Conservation (phyloP, 2,329 filamentous ascomycete species). For the Talaromyces amestolkiae region DNA sequence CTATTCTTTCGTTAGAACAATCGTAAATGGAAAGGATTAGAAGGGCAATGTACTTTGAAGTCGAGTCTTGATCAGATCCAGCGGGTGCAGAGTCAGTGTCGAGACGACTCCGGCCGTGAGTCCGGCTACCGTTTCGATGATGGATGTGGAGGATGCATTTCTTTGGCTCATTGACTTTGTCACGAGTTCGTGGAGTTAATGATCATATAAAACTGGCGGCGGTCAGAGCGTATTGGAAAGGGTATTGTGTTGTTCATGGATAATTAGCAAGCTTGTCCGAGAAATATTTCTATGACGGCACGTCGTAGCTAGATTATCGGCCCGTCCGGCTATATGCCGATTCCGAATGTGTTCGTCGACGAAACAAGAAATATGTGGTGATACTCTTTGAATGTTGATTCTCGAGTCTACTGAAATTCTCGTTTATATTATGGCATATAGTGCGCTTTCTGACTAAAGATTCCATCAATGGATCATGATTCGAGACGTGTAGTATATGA, state of each 20-base stretch:
- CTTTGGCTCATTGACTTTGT: conserved; percentile 40
- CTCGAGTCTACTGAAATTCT: neutral
- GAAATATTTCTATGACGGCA: neutral
- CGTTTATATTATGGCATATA: neutral
- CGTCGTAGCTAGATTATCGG: neutral
- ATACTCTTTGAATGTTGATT: neutral
- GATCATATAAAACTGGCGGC: neutral
- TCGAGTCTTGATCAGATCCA: conserved; percentile 95
- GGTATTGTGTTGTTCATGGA: neutral
- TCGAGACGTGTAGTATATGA: neutral
- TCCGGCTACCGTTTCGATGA: conserved; percentile 84
- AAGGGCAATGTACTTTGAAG: conserved; percentile 67
- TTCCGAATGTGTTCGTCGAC: neutral
- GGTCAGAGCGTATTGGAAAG: neutral
- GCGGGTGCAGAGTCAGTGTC: conserved; percentile 82
- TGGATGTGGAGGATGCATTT: conserved; percentile 67
- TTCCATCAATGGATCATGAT: neutral
- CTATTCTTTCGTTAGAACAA: conserved; percentile 36
- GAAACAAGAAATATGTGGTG: neutral
- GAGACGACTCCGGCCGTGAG: conserved; percentile 84
- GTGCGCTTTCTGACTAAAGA: neutral
- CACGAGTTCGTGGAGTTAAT: neutral
- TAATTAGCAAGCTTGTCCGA: neutral
- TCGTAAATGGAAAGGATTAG: neutral
- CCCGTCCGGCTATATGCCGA: neutral